Percentiles rank a stretch among this genome's conserved stretches.
These are phyloP conservation scores for Termitomyces sp. DNA, from an alignment of 768 basidiomycete species.

Conservation along the genomic window DNA sequence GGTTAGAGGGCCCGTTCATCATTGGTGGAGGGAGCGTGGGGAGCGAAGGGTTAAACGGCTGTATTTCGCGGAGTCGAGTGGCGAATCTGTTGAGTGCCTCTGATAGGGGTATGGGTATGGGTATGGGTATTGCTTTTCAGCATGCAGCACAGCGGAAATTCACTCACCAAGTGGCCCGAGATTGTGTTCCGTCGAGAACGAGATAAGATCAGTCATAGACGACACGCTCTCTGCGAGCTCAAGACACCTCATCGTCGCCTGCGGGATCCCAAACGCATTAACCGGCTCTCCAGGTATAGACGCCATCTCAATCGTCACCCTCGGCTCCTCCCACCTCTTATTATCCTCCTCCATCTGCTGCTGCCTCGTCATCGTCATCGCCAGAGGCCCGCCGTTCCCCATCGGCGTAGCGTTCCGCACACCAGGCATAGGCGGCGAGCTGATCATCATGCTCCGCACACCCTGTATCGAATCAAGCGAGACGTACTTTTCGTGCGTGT, in stretches of 20 bases:
- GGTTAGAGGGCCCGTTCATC: constrained; percentile 11
- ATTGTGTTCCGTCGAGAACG: constrained; percentile 51
- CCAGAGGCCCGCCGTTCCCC: no score
- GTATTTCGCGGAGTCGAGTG: constrained; percentile 35
- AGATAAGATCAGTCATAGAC: constrained; percentile 77
- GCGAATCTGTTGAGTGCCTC: constrained; percentile 43
- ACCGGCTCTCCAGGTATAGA: constrained; percentile 81
- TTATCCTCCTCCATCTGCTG: constrained; percentile 46
- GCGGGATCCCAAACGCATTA: constrained; percentile 86
- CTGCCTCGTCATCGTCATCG: not conserved
- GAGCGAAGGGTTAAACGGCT: constrained; percentile 24
- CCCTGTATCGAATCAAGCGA: constrained; percentile 63
- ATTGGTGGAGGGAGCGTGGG: constrained; percentile 11
- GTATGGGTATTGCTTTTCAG: no score
- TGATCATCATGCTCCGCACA: constrained; percentile 29
- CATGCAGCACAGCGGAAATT: no score
- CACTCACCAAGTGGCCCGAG: constrained; percentile 68
- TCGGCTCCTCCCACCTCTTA: constrained; percentile 66
- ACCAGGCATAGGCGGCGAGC: not conserved
- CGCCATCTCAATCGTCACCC: constrained; percentile 56
- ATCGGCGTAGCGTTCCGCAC: not conserved
- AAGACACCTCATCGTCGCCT: constrained; percentile 86
- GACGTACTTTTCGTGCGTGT: constrained; percentile 71
- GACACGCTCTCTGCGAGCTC: constrained; percentile 84
- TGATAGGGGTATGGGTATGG: no score